Conservation (phyloP, 257 asterid genomes). For the Gentiana macrophylla region DNA sequence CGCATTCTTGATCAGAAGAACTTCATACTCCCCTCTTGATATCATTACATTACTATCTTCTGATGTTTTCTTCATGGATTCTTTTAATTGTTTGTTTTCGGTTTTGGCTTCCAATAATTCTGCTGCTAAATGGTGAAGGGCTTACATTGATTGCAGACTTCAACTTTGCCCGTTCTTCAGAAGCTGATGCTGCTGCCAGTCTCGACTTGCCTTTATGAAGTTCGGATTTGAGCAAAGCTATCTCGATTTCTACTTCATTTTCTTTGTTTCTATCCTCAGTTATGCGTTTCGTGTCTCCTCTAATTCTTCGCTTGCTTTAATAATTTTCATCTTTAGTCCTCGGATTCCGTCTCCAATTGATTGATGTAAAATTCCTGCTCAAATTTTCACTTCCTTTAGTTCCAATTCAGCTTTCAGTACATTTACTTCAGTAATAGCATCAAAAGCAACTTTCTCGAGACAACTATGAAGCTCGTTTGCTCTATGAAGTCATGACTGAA, state of each 20-base stretch:
- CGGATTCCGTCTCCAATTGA: constrained; percentile 30
- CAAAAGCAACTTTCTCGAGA: constrained; percentile 19
- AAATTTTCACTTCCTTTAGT: constrained; percentile 20
- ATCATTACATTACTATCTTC: constrained; percentile 15
- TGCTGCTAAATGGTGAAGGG: constrained; percentile 42
- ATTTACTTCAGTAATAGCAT: constrained; percentile 18
- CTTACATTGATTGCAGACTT: constrained; percentile 28
- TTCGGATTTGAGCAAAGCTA: constrained; percentile 37
- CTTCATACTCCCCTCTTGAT: constrained; percentile 13
- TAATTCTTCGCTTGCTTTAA: constrained; percentile 20
- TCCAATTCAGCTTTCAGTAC: constrained; percentile 22
- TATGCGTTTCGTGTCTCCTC: constrained; percentile 17
- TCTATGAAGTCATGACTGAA: constrained; percentile 24
- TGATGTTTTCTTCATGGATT: constrained; percentile 8
- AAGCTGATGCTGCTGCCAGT: constrained; percentile 37
- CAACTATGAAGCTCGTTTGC: constrained; percentile 21
- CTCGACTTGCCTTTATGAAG: constrained; percentile 38
- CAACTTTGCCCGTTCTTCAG: constrained; percentile 31
- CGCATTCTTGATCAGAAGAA: constrained; percentile 2
- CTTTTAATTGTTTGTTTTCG: constrained; percentile 25
- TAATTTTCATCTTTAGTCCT: constrained; percentile 19
- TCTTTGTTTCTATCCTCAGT: constrained; percentile 24
- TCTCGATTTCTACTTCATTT: constrained; percentile 34
- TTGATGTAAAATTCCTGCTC: constrained; percentile 26
- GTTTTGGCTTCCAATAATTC: constrained; percentile 39